These are phyloP conservation scores for Globisporangium nagaii DNA, from an alignment of 352 stramenopile species.

Conservation along the genomic window DNA sequence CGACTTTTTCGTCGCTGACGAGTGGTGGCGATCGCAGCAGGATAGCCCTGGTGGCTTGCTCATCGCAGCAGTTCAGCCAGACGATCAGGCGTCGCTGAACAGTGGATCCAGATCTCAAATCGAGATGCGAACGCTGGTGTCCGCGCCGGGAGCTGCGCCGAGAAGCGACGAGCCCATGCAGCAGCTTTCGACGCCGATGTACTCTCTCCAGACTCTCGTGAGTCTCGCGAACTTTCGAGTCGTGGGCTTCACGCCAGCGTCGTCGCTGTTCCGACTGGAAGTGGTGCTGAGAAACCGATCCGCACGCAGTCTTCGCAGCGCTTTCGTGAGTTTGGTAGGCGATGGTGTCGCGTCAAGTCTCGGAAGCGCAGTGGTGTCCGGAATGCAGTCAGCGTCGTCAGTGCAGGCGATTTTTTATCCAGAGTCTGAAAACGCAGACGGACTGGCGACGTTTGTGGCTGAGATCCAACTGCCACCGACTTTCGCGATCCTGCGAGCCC, in stretches of 20 bases:
- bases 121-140: conserved; percentile 5
- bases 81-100: too few relatives aligned
- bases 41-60: background rate
- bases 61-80: background rate
- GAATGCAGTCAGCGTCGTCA: conserved; percentile 6
- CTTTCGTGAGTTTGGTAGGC: conserved; percentile 20
- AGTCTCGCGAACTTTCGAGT: conserved; percentile 25
- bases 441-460: conserved; percentile 2
- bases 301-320: conserved; percentile 10
- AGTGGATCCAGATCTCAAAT: background rate
- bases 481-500: conserved; percentile 1
- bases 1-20: conserved; percentile 25
- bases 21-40: conserved; percentile 18
- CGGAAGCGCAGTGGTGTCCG: background rate
- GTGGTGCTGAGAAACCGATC: conserved; percentile 25
- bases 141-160: background rate
- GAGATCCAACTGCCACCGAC: background rate
- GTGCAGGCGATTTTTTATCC: background rate
- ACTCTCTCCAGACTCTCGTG: conserved; percentile 15
- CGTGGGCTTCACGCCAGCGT: conserved; percentile 29
- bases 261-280: conserved; percentile 26
- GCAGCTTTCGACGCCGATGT: background rate
- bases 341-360: background rate
- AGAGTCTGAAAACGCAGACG: background rate
- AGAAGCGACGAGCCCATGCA: background rate